phyloP scores from a whole-genome alignment of 2,329 filamentous ascomycete species.

The Colletotrichum plurivorum region DNA sequence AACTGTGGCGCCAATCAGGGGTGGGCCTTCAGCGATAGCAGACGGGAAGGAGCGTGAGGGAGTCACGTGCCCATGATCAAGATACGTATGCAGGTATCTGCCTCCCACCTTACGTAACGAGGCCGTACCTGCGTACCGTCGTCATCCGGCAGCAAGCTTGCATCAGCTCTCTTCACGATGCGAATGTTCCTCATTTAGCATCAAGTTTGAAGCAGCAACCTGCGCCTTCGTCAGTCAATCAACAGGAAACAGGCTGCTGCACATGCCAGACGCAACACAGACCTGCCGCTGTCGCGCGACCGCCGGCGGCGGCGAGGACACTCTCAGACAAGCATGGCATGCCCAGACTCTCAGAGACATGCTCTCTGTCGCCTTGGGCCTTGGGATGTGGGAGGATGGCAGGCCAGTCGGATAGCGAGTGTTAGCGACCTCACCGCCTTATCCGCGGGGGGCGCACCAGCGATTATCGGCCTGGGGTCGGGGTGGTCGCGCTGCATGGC shows the following conservation, averaged over 20 bases:
- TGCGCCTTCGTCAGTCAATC: conserved; percentile 22
- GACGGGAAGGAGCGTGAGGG: not conserved
- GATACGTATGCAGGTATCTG: too few relatives aligned
- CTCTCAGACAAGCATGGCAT: conserved; percentile 30
- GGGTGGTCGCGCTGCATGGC: conserved; percentile 24
- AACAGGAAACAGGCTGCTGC: conserved; percentile 34
- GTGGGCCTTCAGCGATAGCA: conserved; percentile 18
- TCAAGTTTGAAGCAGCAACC: not conserved
- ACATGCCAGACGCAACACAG: conserved; percentile 37
- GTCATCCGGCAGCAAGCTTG: not conserved
- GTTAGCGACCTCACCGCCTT: conserved; percentile 19
- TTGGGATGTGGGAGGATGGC: not conserved
- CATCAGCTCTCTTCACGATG: conserved; percentile 2
- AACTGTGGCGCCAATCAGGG: conserved; percentile 36
- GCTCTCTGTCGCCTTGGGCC: not conserved
- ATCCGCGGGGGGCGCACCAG: conserved; percentile 11
- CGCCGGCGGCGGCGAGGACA: not conserved
- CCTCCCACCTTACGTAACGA: too few relatives aligned
- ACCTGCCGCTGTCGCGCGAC: conserved; percentile 19
- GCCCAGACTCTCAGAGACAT: conserved; percentile 15
- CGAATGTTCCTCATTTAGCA: conserved; percentile 2
- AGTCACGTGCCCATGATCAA: conserved; percentile 24
- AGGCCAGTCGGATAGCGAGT: conserved; percentile 13
- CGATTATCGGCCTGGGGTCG: conserved; percentile 25
- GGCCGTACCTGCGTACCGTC: too few relatives aligned